Evolutionary conservation across 1,284 basidiomycete species (phyloP).

Genomic region (Leccinum variabile): DNA sequence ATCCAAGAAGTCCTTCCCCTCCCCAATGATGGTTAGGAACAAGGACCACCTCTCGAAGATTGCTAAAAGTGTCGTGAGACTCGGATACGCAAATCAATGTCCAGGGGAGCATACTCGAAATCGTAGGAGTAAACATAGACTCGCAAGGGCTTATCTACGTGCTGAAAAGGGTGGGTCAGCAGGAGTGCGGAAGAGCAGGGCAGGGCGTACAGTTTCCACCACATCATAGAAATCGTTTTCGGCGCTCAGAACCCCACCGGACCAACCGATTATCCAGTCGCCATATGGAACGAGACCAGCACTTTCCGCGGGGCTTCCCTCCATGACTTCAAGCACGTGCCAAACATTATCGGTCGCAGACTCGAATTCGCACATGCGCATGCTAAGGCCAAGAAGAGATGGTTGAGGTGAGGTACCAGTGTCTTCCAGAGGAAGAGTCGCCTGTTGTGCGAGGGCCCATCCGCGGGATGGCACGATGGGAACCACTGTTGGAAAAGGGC

Average conservation of each 20-base stretch:
- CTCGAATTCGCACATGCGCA: conserved; percentile 89
- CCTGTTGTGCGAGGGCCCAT: conserved; percentile 64
- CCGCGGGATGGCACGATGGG: conserved; percentile 80
- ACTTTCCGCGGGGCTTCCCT: conserved; percentile 93
- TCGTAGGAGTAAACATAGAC: conserved; percentile 98
- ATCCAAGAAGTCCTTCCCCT: conserved; percentile 90
- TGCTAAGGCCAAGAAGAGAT: conserved; percentile 87
- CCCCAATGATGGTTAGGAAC: conserved; percentile 97
- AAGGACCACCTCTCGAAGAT: conserved; percentile 86
- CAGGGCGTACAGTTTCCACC: conserved; percentile 77
- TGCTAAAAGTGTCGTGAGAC: conserved; percentile 48
- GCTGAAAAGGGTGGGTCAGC: conserved; percentile 47
- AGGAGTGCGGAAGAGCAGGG: conserved; percentile 6
- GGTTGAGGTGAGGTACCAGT: conserved; percentile 50
- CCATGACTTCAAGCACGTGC: conserved; percentile 96
- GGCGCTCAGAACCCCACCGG: conserved; percentile 87
- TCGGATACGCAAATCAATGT: not conserved
- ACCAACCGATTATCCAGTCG: conserved; percentile 93
- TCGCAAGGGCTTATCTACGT: conserved; percentile 88
- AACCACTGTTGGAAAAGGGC: conserved; percentile 58
- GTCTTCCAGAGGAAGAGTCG: conserved; percentile 38
- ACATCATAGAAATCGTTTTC: conserved; percentile 98
- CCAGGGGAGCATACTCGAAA: conserved; percentile 76
- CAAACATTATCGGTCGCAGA: conserved; percentile 90
- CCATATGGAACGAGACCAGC: conserved; percentile 85